Conservation (phyloP, 169 alveolate species). For the Cryptosporidium ryanae region DNA sequence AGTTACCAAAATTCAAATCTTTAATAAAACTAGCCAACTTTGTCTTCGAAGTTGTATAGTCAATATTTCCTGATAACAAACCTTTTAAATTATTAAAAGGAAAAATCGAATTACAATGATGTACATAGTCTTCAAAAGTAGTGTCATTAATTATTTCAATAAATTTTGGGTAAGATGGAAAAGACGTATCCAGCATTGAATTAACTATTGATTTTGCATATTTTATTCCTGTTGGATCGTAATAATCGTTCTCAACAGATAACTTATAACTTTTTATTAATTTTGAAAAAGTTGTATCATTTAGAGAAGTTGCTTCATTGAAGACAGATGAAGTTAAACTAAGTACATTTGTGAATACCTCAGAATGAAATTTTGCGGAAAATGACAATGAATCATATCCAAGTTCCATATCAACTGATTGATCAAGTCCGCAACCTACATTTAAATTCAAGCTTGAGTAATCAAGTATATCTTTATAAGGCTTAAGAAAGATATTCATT, state of each 20-base stretch:
- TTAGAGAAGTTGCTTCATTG: constrained; percentile 41
- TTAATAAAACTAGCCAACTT: constrained; percentile 10
- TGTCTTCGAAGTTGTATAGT: neutral
- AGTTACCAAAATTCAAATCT: constrained; percentile 32
- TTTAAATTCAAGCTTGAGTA: constrained; percentile 9
- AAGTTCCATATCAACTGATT: constrained; percentile 1
- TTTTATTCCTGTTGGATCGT: constrained; percentile 9
- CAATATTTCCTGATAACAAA: constrained; percentile 32
- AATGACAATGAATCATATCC: constrained; percentile 39
- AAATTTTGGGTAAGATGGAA: constrained; percentile 32
- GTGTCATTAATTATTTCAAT: constrained; percentile 6
- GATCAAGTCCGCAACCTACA: constrained; percentile 29
- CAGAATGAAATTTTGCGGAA: constrained; percentile 25
- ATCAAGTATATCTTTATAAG: constrained; percentile 12
- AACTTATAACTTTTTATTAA: constrained; percentile 1
- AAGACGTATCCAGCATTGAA: constrained; percentile 20
- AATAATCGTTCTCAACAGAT: constrained; percentile 9
- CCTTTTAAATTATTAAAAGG: constrained; percentile 38
- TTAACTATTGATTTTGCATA: constrained; percentile 40
- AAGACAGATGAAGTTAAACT: constrained; percentile 14
- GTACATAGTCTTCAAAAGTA: constrained; percentile 4
- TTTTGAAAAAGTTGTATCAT: neutral
- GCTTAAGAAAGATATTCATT: constrained; percentile 23
- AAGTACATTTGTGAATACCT: constrained; percentile 31
- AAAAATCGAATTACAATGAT: constrained; percentile 24